A percentile compares a stretch with the other conserved stretches of the same genome.
These are phyloP conservation scores for Cladosporium velox DNA, from an alignment of 2,329 filamentous ascomycete genomes.

Conservation along the genomic window DNA sequence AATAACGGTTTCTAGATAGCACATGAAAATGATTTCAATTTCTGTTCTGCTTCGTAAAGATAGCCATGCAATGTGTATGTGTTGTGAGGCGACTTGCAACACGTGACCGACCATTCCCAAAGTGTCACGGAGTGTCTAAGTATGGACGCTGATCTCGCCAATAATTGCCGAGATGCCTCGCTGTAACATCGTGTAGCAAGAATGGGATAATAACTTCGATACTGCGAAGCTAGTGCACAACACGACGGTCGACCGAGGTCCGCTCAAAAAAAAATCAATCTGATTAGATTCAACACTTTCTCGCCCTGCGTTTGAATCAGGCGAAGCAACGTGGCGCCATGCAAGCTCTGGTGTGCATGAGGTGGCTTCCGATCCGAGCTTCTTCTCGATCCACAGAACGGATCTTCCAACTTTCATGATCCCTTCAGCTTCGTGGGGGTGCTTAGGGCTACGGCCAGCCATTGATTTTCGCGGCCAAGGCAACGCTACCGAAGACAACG, in stretches of 20 bases:
- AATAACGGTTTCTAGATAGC: background rate
- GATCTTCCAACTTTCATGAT: conserved; percentile 3
- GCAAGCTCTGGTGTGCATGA: background rate
- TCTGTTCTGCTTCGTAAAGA: background rate
- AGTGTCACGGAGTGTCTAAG: background rate
- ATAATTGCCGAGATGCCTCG: background rate
- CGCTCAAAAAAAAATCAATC: background rate
- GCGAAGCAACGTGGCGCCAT: conserved; percentile 11
- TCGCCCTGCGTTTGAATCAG: background rate
- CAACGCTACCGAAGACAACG: background rate
- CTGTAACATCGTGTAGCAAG: background rate
- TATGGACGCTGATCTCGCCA: background rate
- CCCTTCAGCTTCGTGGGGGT: background rate
- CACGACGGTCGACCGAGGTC: background rate
- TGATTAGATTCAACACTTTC: conserved; percentile 17
- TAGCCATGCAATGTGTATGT: background rate
- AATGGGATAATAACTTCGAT: background rate
- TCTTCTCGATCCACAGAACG: background rate
- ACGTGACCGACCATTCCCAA: background rate
- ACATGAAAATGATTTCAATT: background rate
- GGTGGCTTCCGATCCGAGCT: background rate
- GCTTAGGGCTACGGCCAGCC: background rate
- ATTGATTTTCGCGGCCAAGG: conserved; percentile 1
- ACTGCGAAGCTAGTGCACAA: background rate
- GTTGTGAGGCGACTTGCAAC: background rate